Conservation (phyloP, 1,284 basidiomycete genomes). For the Meira miltonrushii region DNA sequence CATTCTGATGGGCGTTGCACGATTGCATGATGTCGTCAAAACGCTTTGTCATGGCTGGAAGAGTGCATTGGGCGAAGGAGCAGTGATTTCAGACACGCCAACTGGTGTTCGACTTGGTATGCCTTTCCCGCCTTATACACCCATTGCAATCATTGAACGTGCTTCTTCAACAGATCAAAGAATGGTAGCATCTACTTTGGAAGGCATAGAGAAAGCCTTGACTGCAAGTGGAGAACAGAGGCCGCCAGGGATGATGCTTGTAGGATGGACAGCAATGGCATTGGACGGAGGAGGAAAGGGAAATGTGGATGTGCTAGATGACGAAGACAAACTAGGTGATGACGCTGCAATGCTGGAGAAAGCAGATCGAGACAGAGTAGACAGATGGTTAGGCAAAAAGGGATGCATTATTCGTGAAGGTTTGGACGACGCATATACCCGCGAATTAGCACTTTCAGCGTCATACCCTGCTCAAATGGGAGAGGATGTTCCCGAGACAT, state of each 20-base stretch:
- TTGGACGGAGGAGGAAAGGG: slow-evolving; percentile 56
- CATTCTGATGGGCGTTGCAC: slow-evolving; percentile 89
- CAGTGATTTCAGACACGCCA: background rate
- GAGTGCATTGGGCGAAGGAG: slow-evolving; percentile 14
- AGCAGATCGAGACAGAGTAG: slow-evolving; percentile 24
- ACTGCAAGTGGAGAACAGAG: slow-evolving; percentile 75
- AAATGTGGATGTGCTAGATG: slow-evolving; percentile 57
- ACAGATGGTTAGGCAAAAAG: slow-evolving; percentile 26
- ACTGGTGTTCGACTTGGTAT: slow-evolving; percentile 54
- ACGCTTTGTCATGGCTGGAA: slow-evolving; percentile 56
- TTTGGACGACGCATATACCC: slow-evolving; percentile 27
- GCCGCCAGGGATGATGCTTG: slow-evolving; percentile 89
- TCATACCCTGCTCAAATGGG: background rate
- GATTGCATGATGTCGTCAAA: slow-evolving; percentile 68
- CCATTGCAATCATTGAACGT: slow-evolving; percentile 88
- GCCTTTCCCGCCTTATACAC: slow-evolving; percentile 69
- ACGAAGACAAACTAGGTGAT: slow-evolving; percentile 22
- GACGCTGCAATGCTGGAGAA: slow-evolving; percentile 14
- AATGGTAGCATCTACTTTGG: slow-evolving; percentile 73
- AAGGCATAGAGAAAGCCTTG: slow-evolving; percentile 67
- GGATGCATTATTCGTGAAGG: slow-evolving; percentile 35
- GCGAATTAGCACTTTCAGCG: slow-evolving; percentile 5
- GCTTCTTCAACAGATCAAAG: slow-evolving; percentile 88
- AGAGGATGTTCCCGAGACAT: slow-evolving; percentile 1
- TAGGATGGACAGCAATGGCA: slow-evolving; percentile 73